phyloP scores from a whole-genome alignment of 805 yeast species.

The Sugiyamaella boreocaroliniensis region DNA sequence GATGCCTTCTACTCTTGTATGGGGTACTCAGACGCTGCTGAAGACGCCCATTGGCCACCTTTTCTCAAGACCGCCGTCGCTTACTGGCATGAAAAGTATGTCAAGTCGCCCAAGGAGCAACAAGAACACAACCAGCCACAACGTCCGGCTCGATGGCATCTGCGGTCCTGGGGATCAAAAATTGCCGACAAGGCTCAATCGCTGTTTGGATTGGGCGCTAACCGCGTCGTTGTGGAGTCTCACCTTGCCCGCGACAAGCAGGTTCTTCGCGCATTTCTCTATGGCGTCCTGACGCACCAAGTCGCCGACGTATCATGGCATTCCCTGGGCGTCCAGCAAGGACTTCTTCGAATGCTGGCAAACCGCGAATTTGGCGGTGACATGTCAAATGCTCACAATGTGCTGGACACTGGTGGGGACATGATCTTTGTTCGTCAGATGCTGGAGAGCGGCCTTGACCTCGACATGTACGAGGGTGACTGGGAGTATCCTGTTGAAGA shows the following conservation, averaged over 20 bases:
- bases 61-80: constrained; percentile 44
- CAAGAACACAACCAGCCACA: background rate
- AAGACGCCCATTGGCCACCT: constrained; percentile 66
- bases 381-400: constrained; percentile 42
- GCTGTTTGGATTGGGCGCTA: background rate
- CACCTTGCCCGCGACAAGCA: constrained; percentile 18
- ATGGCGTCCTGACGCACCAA: constrained; percentile 58
- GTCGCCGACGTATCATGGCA: constrained; percentile 65
- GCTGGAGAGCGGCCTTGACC: constrained; percentile 26
- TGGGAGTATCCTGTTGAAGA: constrained; percentile 40
- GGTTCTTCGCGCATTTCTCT: constrained; percentile 45
- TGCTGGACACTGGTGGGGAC: constrained; percentile 60
- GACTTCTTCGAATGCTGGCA: constrained; percentile 46
- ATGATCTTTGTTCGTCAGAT: constrained; percentile 42
- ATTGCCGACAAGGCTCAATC: background rate
- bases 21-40: constrained; percentile 47
- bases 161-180: background rate
- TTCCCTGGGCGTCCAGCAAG: constrained; percentile 47
- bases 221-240: background rate
- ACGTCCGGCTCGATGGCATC: background rate
- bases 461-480: constrained; percentile 24
- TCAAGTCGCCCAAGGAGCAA: background rate
- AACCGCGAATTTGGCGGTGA: constrained; percentile 51
- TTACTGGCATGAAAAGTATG: constrained; percentile 35
- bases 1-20: constrained; percentile 61